Evolutionary conservation across 257 asterid species (phyloP).

Genomic region (Solanum pimpinellifolium): DNA sequence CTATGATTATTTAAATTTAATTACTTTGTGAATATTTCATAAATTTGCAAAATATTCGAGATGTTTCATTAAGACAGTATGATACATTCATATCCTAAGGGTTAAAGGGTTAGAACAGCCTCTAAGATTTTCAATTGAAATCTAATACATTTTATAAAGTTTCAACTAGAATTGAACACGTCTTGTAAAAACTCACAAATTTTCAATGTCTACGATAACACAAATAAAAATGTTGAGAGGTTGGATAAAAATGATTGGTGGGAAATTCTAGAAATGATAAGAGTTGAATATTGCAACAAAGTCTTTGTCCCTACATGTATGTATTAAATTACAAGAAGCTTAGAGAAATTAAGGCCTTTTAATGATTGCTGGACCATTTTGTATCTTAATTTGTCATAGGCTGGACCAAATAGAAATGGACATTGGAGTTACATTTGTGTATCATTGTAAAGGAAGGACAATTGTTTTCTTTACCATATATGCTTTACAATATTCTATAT

Average conservation of each 20-base stretch:
- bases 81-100: too few species aligned
- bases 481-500: background rate
- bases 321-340: background rate
- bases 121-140: too few species aligned
- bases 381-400: background rate
- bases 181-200: too few species aligned
- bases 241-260: background rate
- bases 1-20: too few species aligned
- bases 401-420: background rate
- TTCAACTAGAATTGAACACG: too few species aligned
- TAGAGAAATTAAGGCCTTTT: background rate
- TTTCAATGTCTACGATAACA: too few species aligned
- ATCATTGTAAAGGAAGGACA: background rate
- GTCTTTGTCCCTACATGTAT: background rate
- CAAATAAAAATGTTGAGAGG: too few species aligned
- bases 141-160: too few species aligned
- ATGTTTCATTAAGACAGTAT: too few species aligned
- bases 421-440: background rate
- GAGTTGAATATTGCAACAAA: background rate
- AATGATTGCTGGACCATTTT: background rate
- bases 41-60: too few species aligned
- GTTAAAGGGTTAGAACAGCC: too few species aligned
- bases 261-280: background rate
- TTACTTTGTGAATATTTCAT: too few species aligned
- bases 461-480: background rate